Conservation (phyloP, 768 basidiomycete species). For the Lactarius tabidus region DNA sequence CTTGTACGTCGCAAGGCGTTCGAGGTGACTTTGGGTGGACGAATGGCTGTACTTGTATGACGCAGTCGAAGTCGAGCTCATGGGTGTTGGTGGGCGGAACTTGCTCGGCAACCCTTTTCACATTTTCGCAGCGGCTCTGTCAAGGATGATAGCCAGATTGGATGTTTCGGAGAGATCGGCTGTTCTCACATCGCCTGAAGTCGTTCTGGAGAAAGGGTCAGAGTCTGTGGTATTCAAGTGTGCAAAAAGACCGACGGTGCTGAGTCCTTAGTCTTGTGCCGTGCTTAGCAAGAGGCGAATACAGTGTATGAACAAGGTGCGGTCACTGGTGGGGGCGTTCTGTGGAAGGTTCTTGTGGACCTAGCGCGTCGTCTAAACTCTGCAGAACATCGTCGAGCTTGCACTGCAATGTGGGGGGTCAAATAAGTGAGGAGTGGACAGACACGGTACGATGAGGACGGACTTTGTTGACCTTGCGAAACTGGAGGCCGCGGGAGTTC, state of each 20-base stretch:
- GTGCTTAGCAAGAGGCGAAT: conserved; percentile 76
- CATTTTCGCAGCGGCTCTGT: conserved; percentile 57
- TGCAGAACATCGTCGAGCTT: conserved; percentile 82
- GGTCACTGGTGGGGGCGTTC: conserved; percentile 49
- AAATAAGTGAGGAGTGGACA: background rate
- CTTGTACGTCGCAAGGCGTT: conserved; percentile 73
- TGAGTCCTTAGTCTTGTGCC: conserved; percentile 51
- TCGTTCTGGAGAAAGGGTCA: conserved; percentile 19
- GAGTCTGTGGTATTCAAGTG: background rate
- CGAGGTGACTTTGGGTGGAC: conserved; percentile 66
- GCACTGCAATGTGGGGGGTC: conserved; percentile 42
- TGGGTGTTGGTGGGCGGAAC: conserved; percentile 34
- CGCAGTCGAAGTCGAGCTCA: conserved; percentile 30
- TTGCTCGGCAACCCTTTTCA: conserved; percentile 48
- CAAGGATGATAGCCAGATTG: conserved; percentile 66
- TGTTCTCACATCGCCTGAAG: conserved; percentile 29
- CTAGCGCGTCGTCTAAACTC: conserved; percentile 61
- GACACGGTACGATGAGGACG: background rate
- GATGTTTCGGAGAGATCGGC: conserved; percentile 47
- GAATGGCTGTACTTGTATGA: conserved; percentile 73
- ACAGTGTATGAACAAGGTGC: conserved; percentile 54
- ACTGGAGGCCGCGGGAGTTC: background rate
- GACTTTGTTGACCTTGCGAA: conserved; percentile 7
- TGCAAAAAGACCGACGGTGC: conserved; percentile 31
- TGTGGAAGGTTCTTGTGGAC: conserved; percentile 30